A percentile compares a stretch with the other conserved stretches of the same genome.
phyloP scores from a whole-genome alignment of 73 alveolate genomes.

The Loxodes magnus region DNA sequence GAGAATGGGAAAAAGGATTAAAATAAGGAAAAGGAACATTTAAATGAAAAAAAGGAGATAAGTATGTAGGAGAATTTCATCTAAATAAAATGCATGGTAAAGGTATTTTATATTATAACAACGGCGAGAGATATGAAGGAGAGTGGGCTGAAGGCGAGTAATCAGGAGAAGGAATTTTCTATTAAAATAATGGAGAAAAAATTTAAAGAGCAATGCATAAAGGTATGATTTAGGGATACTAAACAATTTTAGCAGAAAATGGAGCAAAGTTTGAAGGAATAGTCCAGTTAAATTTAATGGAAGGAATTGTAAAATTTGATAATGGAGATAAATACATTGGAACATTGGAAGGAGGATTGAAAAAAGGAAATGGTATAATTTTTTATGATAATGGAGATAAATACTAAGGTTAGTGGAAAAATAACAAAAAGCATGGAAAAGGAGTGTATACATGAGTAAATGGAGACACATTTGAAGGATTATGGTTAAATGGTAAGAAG shows the following conservation, averaged over 20 bases:
- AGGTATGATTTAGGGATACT: not conserved
- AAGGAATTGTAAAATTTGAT: not conserved
- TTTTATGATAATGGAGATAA: not conserved
- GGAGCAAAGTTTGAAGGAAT: no score
- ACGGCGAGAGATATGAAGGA: not conserved
- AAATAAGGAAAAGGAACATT: not conserved
- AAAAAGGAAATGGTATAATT: not conserved
- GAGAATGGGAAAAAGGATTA: not conserved
- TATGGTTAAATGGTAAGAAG: not conserved
- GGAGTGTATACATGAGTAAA: slow-evolving; percentile 1
- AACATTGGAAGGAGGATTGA: not conserved
- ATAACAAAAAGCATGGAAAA: not conserved
- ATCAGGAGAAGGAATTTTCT: not conserved
- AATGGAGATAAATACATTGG: not conserved
- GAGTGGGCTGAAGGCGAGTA: not conserved
- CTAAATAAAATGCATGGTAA: not conserved
- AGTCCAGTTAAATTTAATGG: no score
- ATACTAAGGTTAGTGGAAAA: not conserved
- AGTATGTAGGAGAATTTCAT: not conserved
- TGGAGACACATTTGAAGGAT: not conserved
- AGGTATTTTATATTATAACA: not conserved
- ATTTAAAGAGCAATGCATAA: not conserved
- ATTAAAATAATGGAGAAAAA: not conserved
- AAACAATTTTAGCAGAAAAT: no score
- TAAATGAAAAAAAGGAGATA: not conserved